Conservation (phyloP, 2,329 filamentous ascomycete genomes). For the Penicillium frequentans region DNA sequence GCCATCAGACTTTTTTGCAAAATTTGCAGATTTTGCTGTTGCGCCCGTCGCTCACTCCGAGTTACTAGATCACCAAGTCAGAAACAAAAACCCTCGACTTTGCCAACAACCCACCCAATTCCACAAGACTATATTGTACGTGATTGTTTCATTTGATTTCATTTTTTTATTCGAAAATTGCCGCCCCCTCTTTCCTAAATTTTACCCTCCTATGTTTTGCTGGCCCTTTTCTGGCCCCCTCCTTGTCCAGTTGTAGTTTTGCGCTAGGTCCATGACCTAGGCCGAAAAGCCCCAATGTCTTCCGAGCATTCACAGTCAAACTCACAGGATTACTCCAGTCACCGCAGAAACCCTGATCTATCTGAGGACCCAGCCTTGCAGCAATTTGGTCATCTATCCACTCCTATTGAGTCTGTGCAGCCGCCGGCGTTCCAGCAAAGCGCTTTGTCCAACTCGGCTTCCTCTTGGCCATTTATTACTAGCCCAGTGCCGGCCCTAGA, state of each 20-base stretch:
- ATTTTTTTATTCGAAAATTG: not conserved
- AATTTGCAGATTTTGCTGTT: not conserved
- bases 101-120: constrained; percentile 1
- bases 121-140: not conserved
- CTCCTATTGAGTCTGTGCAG: constrained; percentile 14
- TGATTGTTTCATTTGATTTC: constrained; percentile 10
- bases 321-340: constrained; percentile 20
- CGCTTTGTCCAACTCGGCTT: constrained; percentile 6
- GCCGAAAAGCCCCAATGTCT: constrained; percentile 19
- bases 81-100: constrained; percentile 12
- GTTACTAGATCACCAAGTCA: not conserved
- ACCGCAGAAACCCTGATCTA: constrained; percentile 13
- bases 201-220: constrained; percentile 6
- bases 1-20: not conserved
- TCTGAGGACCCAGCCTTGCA: constrained; percentile 11
- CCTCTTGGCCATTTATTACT: constrained; percentile 14
- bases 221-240: constrained; percentile 11
- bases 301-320: constrained; percentile 14
- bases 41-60: constrained; percentile 16
- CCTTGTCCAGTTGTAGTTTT: constrained; percentile 10
- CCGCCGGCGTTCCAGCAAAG: constrained; percentile 13
- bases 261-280: constrained; percentile 17
- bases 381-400: constrained; percentile 5
- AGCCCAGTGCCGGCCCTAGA: constrained; percentile 4
- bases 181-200: constrained; percentile 2